Evolutionary conservation across 768 basidiomycete species (phyloP), one percentile per base, ranked within the genome.

Genomic region (Suillus subaureus): DNA sequence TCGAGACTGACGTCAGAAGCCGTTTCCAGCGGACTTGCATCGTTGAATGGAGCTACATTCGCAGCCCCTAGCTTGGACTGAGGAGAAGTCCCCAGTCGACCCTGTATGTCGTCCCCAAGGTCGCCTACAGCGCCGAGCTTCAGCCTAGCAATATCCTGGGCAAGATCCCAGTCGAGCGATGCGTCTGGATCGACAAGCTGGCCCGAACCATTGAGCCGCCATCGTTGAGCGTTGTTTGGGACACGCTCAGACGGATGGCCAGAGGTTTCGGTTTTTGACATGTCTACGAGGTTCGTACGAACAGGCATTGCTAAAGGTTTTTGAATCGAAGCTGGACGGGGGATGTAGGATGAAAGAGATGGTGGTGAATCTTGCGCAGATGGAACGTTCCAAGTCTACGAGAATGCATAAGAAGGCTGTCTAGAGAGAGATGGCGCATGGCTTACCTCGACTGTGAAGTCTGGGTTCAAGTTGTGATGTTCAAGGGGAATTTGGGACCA

Each of bases 1-100:
- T 87, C 89, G 58, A 87, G 80, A 73, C 91, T 92, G 61, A 87
- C 83, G 72, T 84, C 87, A 39, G 90, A 92, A 40, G 86, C 85
- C 12, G 89, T 86, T 73, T 92, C 91, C 60, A 92, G 80, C 47
- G 90, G 90, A 71, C 91, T 93, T 21, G 84, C 78, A 69, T 92
- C 89, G 33, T 81, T 83, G 67, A 87, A 79, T 69, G 88, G 87
- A 49, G 84, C 79, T 55, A 87, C 83, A 58, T 83, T 74, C 18
- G 82, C 79, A 61, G 82, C 67, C n/a, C 82, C 73, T 43, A 85
- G 80, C 75, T 88, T 88, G 57, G 87, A 83, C 75, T 90, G 89
- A 58, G 89, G 88, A 7, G 89, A 89, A 61, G 90, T 90, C 66
- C 83, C 87, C 72, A 90, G 81, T 68, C 85, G 81, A 23, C 75